Evolutionary conservation across 2,329 filamentous ascomycete species (phyloP), one percentile per base, ranked within the genome.

Genomic region (Diaporthe sp.): DNA sequence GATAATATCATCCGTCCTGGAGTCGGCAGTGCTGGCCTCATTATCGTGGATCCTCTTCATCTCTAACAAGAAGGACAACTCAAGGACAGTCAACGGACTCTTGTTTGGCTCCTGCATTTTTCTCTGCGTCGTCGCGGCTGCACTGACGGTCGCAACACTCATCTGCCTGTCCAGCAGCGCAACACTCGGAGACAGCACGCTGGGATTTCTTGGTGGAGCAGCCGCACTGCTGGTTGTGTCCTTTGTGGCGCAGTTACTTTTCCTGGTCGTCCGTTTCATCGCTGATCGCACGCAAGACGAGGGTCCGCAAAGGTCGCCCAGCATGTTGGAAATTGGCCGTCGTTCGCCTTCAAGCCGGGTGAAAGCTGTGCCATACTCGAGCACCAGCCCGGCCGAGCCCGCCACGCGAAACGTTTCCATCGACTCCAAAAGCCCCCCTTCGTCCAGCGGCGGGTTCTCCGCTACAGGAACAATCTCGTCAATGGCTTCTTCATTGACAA

Each of bases 291-390:
- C 81, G 2, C 77, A 79, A n/a, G 78, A 78, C 38, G 77, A 79
- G 12, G 80, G 77, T n/a, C 77, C 79, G 58, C 79, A 79, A 4
- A 75, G 76, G 22, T 81, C 80, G 47, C 79, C 82, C 54, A 79
- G 81, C 42, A 80, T 81, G 40, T 80, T 82, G 12, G 82, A 84
- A 35, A 82, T 82, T 52, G 80, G 78, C 42, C 79, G 76, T 50
- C 79, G 80, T 13, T 80, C 81, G 13, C 79, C 81, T 15, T 77
- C 80, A 28, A 80, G 81, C 38, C 82, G 85, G n/a, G 81, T 90
- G 77, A 91, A 90, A 80, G 84, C 88, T 6, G 84, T 90, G 28
- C 87, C 85, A 3, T 91, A 91, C 78, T 84, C 86, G 78, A 82
- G 86, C 76, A 87, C 88, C 0, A 80, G 81, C 40, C 82, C 83